phyloP scores from a whole-genome alignment of 2,329 filamentous ascomycete genomes.

The Cercospora berteroae region DNA sequence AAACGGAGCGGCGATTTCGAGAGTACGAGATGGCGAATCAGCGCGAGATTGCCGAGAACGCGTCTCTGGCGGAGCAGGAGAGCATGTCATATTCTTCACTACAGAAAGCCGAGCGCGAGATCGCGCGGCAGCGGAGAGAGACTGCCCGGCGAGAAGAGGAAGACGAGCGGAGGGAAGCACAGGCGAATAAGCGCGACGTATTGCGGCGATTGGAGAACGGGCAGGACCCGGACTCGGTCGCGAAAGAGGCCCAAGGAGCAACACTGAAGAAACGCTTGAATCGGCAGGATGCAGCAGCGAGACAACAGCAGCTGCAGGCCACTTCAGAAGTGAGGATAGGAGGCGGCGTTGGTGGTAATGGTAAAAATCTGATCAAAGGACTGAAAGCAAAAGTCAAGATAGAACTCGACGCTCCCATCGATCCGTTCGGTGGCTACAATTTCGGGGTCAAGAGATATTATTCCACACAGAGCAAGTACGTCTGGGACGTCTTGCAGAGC shows the following conservation, averaged over 20 bases:
- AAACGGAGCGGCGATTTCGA: conserved; percentile 58
- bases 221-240: conserved; percentile 57
- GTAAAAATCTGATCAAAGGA: conserved; percentile 66
- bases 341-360: conserved; percentile 33
- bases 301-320: conserved; percentile 43
- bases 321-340: conserved; percentile 41
- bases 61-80: conserved; percentile 49
- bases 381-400: conserved; percentile 63
- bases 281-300: conserved; percentile 52
- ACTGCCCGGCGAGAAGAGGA: conserved; percentile 67
- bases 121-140: conserved; percentile 60
- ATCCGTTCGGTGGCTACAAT: conserved; percentile 77
- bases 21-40: conserved; percentile 73
- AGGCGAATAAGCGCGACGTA: conserved; percentile 65
- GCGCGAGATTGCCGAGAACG: conserved; percentile 54
- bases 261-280: conserved; percentile 70
- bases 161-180: conserved; percentile 64
- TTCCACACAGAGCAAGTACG: conserved; percentile 66
- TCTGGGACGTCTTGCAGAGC: conserved; percentile 69
- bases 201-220: conserved; percentile 67
- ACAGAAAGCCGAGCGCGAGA: conserved; percentile 63
- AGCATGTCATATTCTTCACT: conserved; percentile 47
- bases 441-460: conserved; percentile 67
- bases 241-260: conserved; percentile 52
- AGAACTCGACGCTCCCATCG: conserved; percentile 72